Conservation (phyloP, 805 yeast genomes). For the Ogataea siamensis region DNA sequence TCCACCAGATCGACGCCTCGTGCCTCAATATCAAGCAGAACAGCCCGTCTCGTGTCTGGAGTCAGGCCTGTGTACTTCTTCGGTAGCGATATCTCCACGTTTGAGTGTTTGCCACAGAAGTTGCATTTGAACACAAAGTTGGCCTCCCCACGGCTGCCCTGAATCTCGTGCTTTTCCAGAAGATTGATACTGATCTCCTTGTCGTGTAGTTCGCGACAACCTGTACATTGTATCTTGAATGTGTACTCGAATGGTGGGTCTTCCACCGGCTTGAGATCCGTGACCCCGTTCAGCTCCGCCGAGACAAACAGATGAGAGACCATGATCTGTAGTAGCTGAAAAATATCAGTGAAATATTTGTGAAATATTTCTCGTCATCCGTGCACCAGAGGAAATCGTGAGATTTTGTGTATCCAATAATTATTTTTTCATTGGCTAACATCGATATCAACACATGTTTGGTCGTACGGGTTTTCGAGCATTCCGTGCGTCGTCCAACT, state of each 20-base stretch:
- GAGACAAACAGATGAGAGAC: conserved; percentile 31
- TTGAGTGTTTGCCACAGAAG: conserved; percentile 28
- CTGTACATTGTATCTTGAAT: conserved; percentile 70
- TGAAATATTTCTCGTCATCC: conserved; percentile 2
- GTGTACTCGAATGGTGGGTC: conserved; percentile 70
- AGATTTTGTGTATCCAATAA: neutral
- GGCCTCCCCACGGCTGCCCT: conserved; percentile 79
- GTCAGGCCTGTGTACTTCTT: conserved; percentile 31
- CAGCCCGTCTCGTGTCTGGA: conserved; percentile 40
- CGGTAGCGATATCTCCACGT: conserved; percentile 25
- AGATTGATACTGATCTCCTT: conserved; percentile 68
- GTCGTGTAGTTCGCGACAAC: conserved; percentile 75
- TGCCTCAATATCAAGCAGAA: conserved; percentile 69
- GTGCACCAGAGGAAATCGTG: conserved; percentile 3
- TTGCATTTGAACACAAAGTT: conserved; percentile 62
- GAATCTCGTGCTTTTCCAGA: conserved; percentile 61
- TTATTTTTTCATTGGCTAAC: conserved; percentile 8
- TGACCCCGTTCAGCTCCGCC: conserved; percentile 38
- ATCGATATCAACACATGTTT: conserved; percentile 4
- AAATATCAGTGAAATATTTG: conserved; percentile 1
- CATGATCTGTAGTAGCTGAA: too few relatives aligned
- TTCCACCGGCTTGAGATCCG: conserved; percentile 53
- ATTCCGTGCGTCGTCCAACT: conserved; percentile 3
- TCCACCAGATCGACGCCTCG: conserved; percentile 77
- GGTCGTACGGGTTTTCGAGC: conserved; percentile 5